These are phyloP conservation scores for Ceratobasidium sp. DNA, from an alignment of 1,284 basidiomycete genomes.

Conservation along the genomic window DNA sequence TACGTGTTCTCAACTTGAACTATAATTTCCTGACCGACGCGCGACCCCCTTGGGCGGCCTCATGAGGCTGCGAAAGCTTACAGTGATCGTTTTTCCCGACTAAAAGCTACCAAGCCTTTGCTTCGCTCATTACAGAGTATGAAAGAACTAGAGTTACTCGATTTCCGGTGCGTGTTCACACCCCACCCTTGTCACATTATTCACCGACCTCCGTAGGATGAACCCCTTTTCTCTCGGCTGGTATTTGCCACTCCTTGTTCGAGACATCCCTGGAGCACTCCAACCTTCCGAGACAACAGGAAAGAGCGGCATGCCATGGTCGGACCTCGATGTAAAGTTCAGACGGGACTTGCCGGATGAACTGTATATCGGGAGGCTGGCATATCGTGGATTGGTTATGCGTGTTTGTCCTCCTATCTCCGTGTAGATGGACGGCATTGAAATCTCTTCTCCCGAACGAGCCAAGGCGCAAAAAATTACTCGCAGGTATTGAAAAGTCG, in stretches of 20 bases:
- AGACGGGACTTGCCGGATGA: conserved; percentile 86
- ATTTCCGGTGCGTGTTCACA: conserved; percentile 75
- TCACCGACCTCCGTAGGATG: conserved; percentile 63
- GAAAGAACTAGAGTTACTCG: conserved; percentile 81
- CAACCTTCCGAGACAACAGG: conserved; percentile 60
- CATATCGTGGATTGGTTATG: conserved; percentile 88
- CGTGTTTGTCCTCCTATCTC: conserved; percentile 68
- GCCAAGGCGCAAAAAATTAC: conserved; percentile 74
- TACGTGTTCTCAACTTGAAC: conserved; percentile 92
- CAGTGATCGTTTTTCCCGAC: conserved; percentile 82
- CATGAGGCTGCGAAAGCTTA: conserved; percentile 77
- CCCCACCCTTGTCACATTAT: conserved; percentile 8
- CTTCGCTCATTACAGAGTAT: conserved; percentile 74
- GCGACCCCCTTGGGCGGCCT: conserved; percentile 73
- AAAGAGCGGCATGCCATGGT: conserved; percentile 56
- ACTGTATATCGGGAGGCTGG: conserved; percentile 81
- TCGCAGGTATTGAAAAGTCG: conserved; percentile 58
- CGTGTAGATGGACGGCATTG: conserved; percentile 83
- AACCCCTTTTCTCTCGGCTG: conserved; percentile 94
- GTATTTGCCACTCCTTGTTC: conserved; percentile 84
- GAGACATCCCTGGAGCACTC: conserved; percentile 66
- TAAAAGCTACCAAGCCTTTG: conserved; percentile 72
- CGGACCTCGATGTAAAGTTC: conserved; percentile 82
- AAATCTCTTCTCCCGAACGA: conserved; percentile 78
- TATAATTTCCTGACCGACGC: conserved; percentile 85